Base-by-base conservation (phyloP, 208 protist species). In the Tetramitus jugosus region DNA sequence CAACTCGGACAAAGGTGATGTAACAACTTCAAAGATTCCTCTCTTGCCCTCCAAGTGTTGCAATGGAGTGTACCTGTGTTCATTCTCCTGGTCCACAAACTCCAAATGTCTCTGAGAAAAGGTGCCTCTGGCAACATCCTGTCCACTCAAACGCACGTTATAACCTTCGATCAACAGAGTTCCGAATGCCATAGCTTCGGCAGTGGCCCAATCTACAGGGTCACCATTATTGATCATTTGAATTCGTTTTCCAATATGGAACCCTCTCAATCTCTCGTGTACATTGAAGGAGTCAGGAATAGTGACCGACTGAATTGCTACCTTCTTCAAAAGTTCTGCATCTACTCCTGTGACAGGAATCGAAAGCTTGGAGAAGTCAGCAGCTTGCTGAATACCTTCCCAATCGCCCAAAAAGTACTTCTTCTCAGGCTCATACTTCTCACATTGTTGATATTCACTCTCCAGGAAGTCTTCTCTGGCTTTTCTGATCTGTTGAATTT, bases 101-200 rank as follows among this genome's bases (percentile, higher is more conserved):
- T 97, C 94, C 39, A 94, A 90, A 85, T 99, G 96, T 77, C 96
- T 89, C 75, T 98, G 93, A 46, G 94, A 81, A 84, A 98, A 99
- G 23, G 96, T 99, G 46, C 96, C 97, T 65, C 96, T 86, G 85
- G 97, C 93, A 46, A 97, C 93, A 83, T 98, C 95, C 86, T 97
- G 88, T 61, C 92, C 93, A 46, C 84, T 90, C 37, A 96, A 77
- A 62, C 96, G 94, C 2, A 99, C 92, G 49, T 94, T 91, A 74
- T 91, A 89, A 17, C 94, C 94, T 72, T 99, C 97, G 1, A 93
- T 72, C n/a, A 98, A 81, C 42, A 98, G 84, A 20, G 92, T 89
- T 40, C 93, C 94, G 81, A 96, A 96, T 45, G 96, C 96, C 10
- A 98, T 83, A 31, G 90, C 91, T 87, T 98, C 95, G 0, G 92